phyloP scores from a whole-genome alignment of 805 yeast species.

The Ogataea parapolymorpha region DNA sequence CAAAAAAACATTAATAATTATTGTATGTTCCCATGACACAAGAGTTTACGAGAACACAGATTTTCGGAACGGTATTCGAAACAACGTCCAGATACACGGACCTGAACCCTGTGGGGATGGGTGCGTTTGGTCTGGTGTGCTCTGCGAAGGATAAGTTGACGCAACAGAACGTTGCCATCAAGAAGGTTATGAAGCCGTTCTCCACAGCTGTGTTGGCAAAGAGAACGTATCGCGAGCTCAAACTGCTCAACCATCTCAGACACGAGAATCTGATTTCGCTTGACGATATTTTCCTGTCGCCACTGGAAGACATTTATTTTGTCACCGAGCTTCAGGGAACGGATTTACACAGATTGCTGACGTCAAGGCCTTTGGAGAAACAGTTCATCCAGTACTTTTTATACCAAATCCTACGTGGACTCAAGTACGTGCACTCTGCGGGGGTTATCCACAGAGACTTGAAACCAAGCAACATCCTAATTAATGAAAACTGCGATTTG shows the following conservation, averaged over 20 bases:
- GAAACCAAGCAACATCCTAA: conserved; percentile 86
- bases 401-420: conserved; percentile 90
- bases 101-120: conserved; percentile 98
- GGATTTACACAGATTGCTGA: conserved; percentile 85
- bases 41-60: conserved; percentile 70
- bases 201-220: conserved; percentile 92
- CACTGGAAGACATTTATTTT: conserved; percentile 91
- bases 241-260: conserved; percentile 84
- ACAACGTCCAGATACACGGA: conserved; percentile 87
- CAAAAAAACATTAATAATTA: conserved; percentile 3
- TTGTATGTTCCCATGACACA: conserved; percentile 29
- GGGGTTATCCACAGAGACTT: conserved; percentile 93
- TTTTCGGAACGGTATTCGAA: conserved; percentile 93
- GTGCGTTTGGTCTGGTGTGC: conserved; percentile 97
- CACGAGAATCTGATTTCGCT: conserved; percentile 93
- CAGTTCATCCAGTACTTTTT: conserved; percentile 96
- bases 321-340: conserved; percentile 98
- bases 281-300: conserved; percentile 91
- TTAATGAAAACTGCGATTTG: conserved; percentile 92
- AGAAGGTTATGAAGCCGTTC: conserved; percentile 97
- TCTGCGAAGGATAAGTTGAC: conserved; percentile 92
- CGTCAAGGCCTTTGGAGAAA: conserved; percentile 90
- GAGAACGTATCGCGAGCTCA: conserved; percentile 93
- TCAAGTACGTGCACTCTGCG: conserved; percentile 93
- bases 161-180: conserved; percentile 91